Evolutionary conservation across 768 basidiomycete genomes (phyloP).

Genomic region (Crepidotus variabilis): DNA sequence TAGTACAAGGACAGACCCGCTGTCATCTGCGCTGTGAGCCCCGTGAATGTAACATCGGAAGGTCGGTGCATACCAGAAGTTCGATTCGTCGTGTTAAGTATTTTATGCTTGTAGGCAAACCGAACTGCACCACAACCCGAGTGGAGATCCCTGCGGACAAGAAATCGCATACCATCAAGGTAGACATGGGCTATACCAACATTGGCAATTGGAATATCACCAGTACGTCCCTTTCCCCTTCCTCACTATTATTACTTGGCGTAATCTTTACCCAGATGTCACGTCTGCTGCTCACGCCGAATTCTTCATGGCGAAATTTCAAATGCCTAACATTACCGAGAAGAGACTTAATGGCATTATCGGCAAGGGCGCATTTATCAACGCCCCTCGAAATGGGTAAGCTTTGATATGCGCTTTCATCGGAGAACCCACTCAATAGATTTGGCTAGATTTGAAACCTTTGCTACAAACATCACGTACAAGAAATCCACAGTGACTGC

Average conservation of each 20-base stretch:
- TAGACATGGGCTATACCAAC: slow-evolving; percentile 20
- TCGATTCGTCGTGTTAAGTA: background rate
- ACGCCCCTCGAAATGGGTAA: slow-evolving; percentile 23
- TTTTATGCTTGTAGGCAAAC: slow-evolving; percentile 11
- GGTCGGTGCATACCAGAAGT: background rate
- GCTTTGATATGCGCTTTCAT: background rate
- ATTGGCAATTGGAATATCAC: slow-evolving; percentile 25
- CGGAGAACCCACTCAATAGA: background rate
- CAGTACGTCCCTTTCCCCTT: slow-evolving; percentile 9
- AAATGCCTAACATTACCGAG: slow-evolving; percentile 19
- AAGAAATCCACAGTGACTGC: slow-evolving; percentile 16
- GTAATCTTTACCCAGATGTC: slow-evolving; percentile 12
- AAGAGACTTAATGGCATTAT: slow-evolving; percentile 10
- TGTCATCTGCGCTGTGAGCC: slow-evolving; percentile 20
- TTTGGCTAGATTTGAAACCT: slow-evolving; percentile 17
- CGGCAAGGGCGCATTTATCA: slow-evolving; percentile 20
- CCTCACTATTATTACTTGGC: background rate
- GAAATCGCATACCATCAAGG: slow-evolving; percentile 16
- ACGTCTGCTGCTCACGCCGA: slow-evolving; percentile 22
- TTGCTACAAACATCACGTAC: slow-evolving; percentile 18
- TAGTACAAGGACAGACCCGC: slow-evolving; percentile 25
- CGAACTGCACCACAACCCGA: slow-evolving; percentile 18
- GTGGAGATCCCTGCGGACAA: slow-evolving; percentile 18
- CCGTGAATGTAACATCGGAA: slow-evolving; percentile 11
- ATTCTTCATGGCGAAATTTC: slow-evolving; percentile 20